Evolutionary conservation across 1,284 basidiomycete species (phyloP).

Genomic region (Cutaneotrichosporon spelunceum): DNA sequence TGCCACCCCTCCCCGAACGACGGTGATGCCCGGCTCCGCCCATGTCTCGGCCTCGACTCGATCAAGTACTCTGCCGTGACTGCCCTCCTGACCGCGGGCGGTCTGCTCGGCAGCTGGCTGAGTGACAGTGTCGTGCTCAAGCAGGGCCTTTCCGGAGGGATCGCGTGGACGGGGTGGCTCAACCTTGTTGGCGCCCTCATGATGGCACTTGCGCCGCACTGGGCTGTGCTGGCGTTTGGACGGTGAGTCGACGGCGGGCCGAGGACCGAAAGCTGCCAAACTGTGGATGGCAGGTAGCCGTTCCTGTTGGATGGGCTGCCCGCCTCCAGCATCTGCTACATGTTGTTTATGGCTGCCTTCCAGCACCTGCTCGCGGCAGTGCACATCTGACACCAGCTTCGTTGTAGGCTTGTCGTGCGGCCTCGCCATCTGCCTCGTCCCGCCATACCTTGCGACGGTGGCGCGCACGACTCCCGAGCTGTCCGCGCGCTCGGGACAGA

Average conservation of each 20-base stretch:
- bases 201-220: constrained; percentile 64
- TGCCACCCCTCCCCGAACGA: constrained; percentile 54
- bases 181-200: constrained; percentile 62
- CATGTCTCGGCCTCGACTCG: constrained; percentile 73
- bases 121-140: constrained; percentile 69
- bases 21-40: constrained; percentile 36
- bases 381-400: constrained; percentile 57
- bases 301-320: neutral
- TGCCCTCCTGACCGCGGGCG: constrained; percentile 81
- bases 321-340: neutral
- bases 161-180: constrained; percentile 58
- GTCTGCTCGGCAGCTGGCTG: constrained; percentile 69
- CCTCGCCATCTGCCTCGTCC: constrained; percentile 77
- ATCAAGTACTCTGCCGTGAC: constrained; percentile 75
- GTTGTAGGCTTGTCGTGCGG: constrained; percentile 76
- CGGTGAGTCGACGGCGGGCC: constrained; percentile 12
- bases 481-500: constrained; percentile 27
- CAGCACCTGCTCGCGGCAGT: too few relatives aligned
- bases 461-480: constrained; percentile 57
- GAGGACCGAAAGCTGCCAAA: neutral
- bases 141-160: constrained; percentile 55
- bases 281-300: neutral
- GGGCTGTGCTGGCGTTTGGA: constrained; percentile 54
- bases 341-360: too few relatives aligned
- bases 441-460: constrained; percentile 78